Evolutionary conservation across 805 yeast species (phyloP).

Genomic region (Cephaloascus fragrans): DNA sequence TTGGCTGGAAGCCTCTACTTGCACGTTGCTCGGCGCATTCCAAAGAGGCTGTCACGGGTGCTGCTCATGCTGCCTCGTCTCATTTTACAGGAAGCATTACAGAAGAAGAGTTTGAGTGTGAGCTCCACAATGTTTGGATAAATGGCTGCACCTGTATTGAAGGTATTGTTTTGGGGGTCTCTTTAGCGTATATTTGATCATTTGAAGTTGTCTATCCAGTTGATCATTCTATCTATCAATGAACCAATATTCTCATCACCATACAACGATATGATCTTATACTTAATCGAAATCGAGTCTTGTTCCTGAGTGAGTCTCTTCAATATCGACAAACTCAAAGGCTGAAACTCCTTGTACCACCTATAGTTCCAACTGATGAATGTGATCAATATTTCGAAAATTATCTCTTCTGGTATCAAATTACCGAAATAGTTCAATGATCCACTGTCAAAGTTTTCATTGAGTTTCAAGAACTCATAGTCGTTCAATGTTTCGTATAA

Average conservation of each 20-base stretch:
- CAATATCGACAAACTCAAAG: slow-evolving; percentile 32
- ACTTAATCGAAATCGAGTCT: slow-evolving; percentile 28
- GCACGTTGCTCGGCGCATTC: too few relatives aligned
- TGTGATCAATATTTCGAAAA: slow-evolving; percentile 34
- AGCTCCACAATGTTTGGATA: too few relatives aligned
- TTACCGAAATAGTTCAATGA: too few relatives aligned
- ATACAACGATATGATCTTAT: slow-evolving; percentile 28
- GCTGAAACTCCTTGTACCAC: slow-evolving; percentile 51
- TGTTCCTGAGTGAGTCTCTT: slow-evolving; percentile 28
- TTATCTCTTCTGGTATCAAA: slow-evolving; percentile 4
- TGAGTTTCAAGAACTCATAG: not conserved
- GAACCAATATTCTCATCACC: slow-evolving; percentile 9
- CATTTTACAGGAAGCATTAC: too few relatives aligned
- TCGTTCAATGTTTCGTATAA: slow-evolving; percentile 21
- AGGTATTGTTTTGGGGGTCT: too few relatives aligned
- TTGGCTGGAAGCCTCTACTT: too few relatives aligned
- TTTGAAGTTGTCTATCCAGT: not conserved
- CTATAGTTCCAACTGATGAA: slow-evolving; percentile 53
- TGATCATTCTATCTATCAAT: slow-evolving; percentile 12
- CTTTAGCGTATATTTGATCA: too few relatives aligned
- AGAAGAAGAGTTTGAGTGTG: too few relatives aligned
- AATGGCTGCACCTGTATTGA: too few relatives aligned
- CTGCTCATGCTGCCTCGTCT: too few relatives aligned
- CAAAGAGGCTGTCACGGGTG: too few relatives aligned
- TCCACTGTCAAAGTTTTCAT: too few relatives aligned